Conservation (phyloP, 2,329 filamentous ascomycete species). For the Claviceps digitariae region DNA sequence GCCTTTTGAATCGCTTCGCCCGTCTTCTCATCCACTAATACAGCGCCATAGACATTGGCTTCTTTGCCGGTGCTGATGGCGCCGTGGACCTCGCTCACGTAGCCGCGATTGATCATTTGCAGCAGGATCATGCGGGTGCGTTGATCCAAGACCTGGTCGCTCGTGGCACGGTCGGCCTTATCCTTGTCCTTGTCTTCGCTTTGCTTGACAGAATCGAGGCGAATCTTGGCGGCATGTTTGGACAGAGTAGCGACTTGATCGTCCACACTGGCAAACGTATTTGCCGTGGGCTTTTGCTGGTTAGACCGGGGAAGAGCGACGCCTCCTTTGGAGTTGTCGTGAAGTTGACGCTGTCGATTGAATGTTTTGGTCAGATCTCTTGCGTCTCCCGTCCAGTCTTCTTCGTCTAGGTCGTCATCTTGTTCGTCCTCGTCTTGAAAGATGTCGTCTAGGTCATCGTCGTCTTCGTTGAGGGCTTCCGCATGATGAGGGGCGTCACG, state of each 20-base stretch:
- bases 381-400: conserved; percentile 45
- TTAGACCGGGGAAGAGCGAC: conserved; percentile 56
- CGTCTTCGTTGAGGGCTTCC: conserved; percentile 17
- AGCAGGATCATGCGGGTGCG: conserved; percentile 89
- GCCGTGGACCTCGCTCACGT: conserved; percentile 85
- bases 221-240: conserved; percentile 74
- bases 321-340: conserved; percentile 22
- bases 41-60: conserved; percentile 91
- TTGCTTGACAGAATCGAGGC: conserved; percentile 53
- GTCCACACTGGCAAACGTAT: conserved; percentile 67
- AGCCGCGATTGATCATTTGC: conserved; percentile 86
- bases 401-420: conserved; percentile 47
- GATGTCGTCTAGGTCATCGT: conserved; percentile 28
- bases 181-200: conserved; percentile 52
- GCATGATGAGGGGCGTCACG: conserved; percentile 11
- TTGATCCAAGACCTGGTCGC: conserved; percentile 87
- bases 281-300: conserved; percentile 64
- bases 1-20: conserved; percentile 57
- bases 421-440: conserved; percentile 24
- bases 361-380: conserved; percentile 74
- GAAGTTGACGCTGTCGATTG: conserved; percentile 66
- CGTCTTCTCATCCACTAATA: conserved; percentile 44
- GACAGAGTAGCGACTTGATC: conserved; percentile 79
- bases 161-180: conserved; percentile 85
- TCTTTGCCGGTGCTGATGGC: conserved; percentile 96